A percentile compares a stretch with the other conserved stretches of the same genome.
These are phyloP conservation scores for Cystofilobasidium capitatum DNA, from an alignment of 768 basidiomycete genomes.

Conservation along the genomic window DNA sequence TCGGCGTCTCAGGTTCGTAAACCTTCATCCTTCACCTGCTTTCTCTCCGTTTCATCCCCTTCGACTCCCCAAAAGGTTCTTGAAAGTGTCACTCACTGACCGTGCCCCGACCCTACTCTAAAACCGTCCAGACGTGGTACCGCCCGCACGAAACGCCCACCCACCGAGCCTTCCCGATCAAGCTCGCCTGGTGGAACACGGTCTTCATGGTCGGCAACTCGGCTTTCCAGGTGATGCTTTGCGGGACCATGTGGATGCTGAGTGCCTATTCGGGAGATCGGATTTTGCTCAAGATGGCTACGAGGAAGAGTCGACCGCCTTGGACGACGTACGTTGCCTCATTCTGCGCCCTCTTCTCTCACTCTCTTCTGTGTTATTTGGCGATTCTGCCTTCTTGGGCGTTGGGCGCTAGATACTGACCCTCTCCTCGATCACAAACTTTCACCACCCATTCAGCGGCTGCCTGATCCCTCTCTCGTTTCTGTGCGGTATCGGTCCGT, in stretches of 20 bases:
- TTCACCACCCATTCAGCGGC: conserved; percentile 28
- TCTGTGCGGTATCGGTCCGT: conserved; percentile 56
- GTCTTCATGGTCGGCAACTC: conserved; percentile 50
- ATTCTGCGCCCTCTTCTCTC: background rate
- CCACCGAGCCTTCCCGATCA: conserved; percentile 21
- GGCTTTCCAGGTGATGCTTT: conserved; percentile 60
- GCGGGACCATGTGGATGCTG: conserved; percentile 71
- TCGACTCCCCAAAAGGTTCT: background rate
- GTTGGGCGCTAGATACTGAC: too few relatives aligned
- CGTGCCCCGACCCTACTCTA: too few relatives aligned
- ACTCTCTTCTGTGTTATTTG: too few relatives aligned
- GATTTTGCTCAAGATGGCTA: conserved; percentile 29
- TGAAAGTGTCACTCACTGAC: background rate
- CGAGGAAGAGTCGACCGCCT: conserved; percentile 35
- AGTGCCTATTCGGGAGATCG: conserved; percentile 30
- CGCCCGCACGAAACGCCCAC: conserved; percentile 24
- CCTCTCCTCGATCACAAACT: background rate
- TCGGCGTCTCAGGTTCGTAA: conserved; percentile 34
- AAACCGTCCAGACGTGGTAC: conserved; percentile 25
- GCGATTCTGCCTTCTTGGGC: too few relatives aligned
- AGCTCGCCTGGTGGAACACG: conserved; percentile 23
- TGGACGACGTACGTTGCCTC: conserved; percentile 39
- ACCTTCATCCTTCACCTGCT: background rate
- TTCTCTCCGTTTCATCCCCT: background rate
- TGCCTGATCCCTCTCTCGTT: conserved; percentile 63